Percentiles rank a stretch among this genome's conserved stretches.
phyloP scores from a whole-genome alignment of 208 protist genomes.

The Leishmania tarentolae region DNA sequence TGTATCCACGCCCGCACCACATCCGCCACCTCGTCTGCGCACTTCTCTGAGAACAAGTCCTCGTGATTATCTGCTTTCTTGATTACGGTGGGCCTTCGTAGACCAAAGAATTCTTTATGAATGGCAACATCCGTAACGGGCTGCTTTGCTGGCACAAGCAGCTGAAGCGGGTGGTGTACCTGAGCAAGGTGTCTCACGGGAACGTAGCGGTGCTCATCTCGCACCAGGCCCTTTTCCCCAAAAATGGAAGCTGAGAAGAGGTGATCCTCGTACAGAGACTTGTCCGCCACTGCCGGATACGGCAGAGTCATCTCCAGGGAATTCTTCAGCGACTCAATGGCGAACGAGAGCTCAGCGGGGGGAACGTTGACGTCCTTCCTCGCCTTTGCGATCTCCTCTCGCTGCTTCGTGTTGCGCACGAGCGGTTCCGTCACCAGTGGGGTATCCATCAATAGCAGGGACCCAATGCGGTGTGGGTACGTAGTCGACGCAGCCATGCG shows the following conservation, averaged over 20 bases:
- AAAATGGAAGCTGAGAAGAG: conserved; percentile 55
- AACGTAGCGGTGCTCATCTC: conserved; percentile 63
- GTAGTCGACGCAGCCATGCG: conserved; percentile 62
- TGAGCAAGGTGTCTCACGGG: conserved; percentile 53
- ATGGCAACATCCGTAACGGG: conserved; percentile 52
- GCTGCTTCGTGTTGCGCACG: conserved; percentile 53
- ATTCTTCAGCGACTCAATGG: conserved; percentile 50
- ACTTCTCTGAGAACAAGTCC: conserved; percentile 52
- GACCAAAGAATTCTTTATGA: conserved; percentile 81
- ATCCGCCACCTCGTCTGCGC: conserved; percentile 62
- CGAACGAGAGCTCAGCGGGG: conserved; percentile 56
- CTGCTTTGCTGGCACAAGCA: conserved; percentile 59
- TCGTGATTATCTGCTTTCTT: conserved; percentile 62
- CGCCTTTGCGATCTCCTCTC: conserved; percentile 68
- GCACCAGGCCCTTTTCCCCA: conserved; percentile 53
- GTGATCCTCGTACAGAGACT: conserved; percentile 53
- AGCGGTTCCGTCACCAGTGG: conserved; percentile 68
- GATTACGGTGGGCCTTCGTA: conserved; percentile 61
- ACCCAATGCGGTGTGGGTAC: conserved; percentile 75
- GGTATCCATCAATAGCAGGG: conserved; percentile 71
- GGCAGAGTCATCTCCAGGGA: conserved; percentile 53
- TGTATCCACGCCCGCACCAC: conserved; percentile 72
- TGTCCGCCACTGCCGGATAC: conserved; percentile 43
- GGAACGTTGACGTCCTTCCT: conserved; percentile 83
- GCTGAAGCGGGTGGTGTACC: conserved; percentile 79